Evolutionary conservation across 345 rosid genomes (phyloP), one percentile per base, ranked within the genome.

Genomic region (Rhizophora apiculata): DNA sequence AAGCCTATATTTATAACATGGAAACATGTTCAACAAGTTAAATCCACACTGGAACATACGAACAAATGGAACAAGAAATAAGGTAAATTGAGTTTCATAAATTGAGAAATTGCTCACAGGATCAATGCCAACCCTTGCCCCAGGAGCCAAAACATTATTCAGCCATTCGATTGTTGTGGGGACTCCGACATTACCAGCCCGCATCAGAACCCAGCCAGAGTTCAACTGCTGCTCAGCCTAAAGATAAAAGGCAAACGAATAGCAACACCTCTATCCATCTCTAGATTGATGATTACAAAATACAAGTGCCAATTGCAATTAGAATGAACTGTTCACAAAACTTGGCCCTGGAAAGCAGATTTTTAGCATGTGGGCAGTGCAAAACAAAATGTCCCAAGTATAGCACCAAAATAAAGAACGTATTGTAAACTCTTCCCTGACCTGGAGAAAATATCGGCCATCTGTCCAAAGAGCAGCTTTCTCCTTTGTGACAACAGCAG

Each of bases 391-490:
- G 24, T 11, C 22, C 56, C 29, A 54, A 68, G 21, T 60, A 13
- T 22, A 54, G 36, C 43, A 16, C 43, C 6, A 4, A 30, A 48
- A 68, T 56, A 62, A 21, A 6, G 29, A 64, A 62, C 30, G 51
- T 46, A 16, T 31, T 2, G 30, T 6, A 29, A 48, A 54, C 64
- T 56, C 19, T 30, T 63, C 34, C n/a, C 76, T 68, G 73, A 91
- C 98, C 98, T 91, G 98, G 74, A 94, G 97, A 88, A 94, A 94
- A 71, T 94, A 94, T 34, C 98, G 90, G 46, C 97, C 97, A 72
- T 94, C 98, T 3, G 98, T 94, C 98, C 98, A 94, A 9, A 94
- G 81, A 73, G 95, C 96, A 21, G 98, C 98, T 71, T 88, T 89
- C 70, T 89, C 96, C 79, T 84, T 94, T 7, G 97, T 91, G 69